Percentiles rank a stretch among this genome's conserved stretches.
These are phyloP conservation scores for Talaromyces trachyspermus DNA, from an alignment of 495 filamentous ascomycete genomes.

Conservation along the genomic window DNA sequence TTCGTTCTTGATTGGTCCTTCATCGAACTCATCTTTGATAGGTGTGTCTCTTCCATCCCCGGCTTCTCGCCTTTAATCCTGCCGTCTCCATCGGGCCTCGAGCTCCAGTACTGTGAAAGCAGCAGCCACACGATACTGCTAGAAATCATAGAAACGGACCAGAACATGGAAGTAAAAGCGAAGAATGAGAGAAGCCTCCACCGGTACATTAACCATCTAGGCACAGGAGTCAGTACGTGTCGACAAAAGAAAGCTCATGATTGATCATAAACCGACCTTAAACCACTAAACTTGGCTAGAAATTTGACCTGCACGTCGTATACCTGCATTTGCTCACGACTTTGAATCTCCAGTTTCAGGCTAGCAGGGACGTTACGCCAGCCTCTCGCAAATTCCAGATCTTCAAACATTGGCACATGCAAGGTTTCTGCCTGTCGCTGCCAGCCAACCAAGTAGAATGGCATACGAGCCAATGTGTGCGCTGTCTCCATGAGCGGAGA, in stretches of 20 bases:
- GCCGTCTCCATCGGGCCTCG: not conserved
- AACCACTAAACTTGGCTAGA: slow-evolving; percentile 61
- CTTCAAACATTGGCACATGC: slow-evolving; percentile 64
- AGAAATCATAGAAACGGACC: slow-evolving; percentile 60
- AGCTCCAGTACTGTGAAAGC: slow-evolving; percentile 29
- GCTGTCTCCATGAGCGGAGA: slow-evolving; percentile 50
- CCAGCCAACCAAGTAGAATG: slow-evolving; percentile 54
- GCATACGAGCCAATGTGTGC: slow-evolving; percentile 44
- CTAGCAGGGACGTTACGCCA: slow-evolving; percentile 48
- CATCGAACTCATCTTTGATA: slow-evolving; percentile 1
- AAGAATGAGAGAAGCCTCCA: slow-evolving; percentile 62
- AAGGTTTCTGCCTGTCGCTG: slow-evolving; percentile 48
- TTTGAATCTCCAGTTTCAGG: slow-evolving; percentile 60
- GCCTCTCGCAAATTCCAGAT: slow-evolving; percentile 52
- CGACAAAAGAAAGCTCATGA: not conserved
- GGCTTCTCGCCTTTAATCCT: not conserved
- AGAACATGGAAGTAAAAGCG: slow-evolving; percentile 62
- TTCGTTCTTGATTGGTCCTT: not conserved
- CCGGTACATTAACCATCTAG: slow-evolving; percentile 76
- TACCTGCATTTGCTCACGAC: slow-evolving; percentile 58
- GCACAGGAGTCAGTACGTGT: not conserved
- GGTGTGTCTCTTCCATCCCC: not conserved
- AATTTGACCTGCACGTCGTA: slow-evolving; percentile 65
- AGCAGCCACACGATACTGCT: slow-evolving; percentile 51
- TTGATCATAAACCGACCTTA: slow-evolving; percentile 39